Conservation (phyloP, 2,329 filamentous ascomycete genomes). For the Sporothrix phasma region DNA sequence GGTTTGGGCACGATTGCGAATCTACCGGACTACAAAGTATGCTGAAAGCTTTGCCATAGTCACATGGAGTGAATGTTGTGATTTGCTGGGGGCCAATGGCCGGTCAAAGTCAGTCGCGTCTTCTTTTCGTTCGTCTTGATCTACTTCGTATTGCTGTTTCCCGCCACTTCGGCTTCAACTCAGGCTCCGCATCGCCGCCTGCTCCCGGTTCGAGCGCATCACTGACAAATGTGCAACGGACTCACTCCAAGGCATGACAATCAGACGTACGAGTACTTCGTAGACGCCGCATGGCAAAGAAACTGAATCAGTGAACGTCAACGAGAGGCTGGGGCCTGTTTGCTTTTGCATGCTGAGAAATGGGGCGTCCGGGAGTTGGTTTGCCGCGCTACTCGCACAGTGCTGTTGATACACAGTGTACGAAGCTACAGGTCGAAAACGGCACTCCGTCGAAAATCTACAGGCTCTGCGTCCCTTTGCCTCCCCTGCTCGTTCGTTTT, state of each 20-base stretch:
- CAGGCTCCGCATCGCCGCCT: neutral
- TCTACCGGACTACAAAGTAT: constrained; percentile 4
- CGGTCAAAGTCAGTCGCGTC: neutral
- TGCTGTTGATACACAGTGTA: neutral
- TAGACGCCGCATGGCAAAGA: neutral
- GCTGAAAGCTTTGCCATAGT: neutral
- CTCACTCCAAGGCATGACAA: neutral
- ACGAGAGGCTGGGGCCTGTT: neutral
- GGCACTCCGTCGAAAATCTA: neutral
- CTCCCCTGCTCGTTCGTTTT: neutral
- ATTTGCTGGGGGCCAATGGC: neutral
- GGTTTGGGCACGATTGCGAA: constrained; percentile 9
- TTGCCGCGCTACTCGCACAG: neutral
- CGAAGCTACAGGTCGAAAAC: neutral
- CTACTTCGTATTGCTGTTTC: neutral
- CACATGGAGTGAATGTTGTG: neutral
- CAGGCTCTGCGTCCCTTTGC: too few relatives aligned
- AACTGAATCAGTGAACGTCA: neutral
- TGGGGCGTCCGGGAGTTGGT: neutral
- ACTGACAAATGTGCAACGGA: neutral
- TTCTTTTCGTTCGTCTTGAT: neutral
- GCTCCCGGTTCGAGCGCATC: neutral
- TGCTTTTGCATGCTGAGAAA: constrained; percentile 3
- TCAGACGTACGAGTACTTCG: neutral
- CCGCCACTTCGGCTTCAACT: neutral